Percentiles rank a stretch among this genome's conserved stretches.
Evolutionary conservation across 2,329 filamentous ascomycete genomes (phyloP).

Genomic region (Xylaria sp.): DNA sequence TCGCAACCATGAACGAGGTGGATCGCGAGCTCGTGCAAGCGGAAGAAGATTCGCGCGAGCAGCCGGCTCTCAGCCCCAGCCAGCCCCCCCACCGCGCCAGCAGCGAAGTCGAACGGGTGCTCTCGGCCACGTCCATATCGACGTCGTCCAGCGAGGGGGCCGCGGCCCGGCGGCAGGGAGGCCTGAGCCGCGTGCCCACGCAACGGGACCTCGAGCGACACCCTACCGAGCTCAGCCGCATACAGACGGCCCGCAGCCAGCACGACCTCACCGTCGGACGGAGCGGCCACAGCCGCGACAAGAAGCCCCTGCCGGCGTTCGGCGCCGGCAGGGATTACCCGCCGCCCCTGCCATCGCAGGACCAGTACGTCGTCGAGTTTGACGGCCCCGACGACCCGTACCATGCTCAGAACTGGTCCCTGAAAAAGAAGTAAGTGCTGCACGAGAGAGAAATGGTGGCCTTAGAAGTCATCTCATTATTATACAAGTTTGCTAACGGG

Average conservation of each 20-base stretch:
- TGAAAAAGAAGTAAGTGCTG: slow-evolving; percentile 71
- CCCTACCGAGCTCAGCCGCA: slow-evolving; percentile 69
- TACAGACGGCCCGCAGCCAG: slow-evolving; percentile 71
- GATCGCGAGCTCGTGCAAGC: slow-evolving; percentile 26
- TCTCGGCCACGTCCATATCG: slow-evolving; percentile 54
- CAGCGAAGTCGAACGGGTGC: slow-evolving; percentile 63
- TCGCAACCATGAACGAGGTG: slow-evolving; percentile 19
- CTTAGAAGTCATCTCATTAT: no score
- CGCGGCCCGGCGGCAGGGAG: slow-evolving; percentile 43
- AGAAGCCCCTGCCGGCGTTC: slow-evolving; percentile 67
- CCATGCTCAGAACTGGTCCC: slow-evolving; percentile 85
- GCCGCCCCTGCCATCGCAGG: slow-evolving; percentile 67
- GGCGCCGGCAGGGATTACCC: slow-evolving; percentile 77
- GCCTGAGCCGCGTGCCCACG: slow-evolving; percentile 65
- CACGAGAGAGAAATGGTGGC: no score
- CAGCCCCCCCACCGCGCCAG: slow-evolving; percentile 43
- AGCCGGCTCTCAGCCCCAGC: slow-evolving; percentile 23
- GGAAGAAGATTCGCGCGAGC: slow-evolving; percentile 37
- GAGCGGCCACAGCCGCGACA: slow-evolving; percentile 51
- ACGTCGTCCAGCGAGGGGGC: slow-evolving; percentile 47
- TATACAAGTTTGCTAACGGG: slow-evolving; percentile 20
- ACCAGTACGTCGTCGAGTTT: slow-evolving; percentile 84
- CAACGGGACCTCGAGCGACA: slow-evolving; percentile 70
- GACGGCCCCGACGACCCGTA: slow-evolving; percentile 81
- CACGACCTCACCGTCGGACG: slow-evolving; percentile 73